Conservation (phyloP, 2,329 filamentous ascomycete genomes). For the Stachybotrys chartarum region DNA sequence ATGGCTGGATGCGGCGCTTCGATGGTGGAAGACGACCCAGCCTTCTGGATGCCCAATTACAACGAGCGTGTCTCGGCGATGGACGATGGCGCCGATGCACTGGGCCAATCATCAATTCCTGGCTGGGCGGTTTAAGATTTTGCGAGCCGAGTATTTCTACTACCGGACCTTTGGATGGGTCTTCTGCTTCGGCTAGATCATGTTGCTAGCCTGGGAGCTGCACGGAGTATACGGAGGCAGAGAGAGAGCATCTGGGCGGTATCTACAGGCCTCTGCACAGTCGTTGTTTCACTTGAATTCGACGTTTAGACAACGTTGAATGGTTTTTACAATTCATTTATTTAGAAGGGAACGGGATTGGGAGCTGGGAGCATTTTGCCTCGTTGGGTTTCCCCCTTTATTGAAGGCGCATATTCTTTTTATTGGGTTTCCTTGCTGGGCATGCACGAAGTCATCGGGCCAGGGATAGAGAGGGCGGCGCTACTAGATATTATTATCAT, state of each 20-base stretch:
- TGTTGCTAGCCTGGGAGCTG: too few relatives aligned
- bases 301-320: too few relatives aligned
- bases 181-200: too few relatives aligned
- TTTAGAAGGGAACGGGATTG: neutral
- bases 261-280: too few relatives aligned
- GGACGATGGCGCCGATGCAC: slow-evolving; percentile 27
- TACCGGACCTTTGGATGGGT: too few relatives aligned
- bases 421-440: neutral
- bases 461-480: neutral
- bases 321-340: neutral
- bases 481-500: neutral
- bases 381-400: neutral
- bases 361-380: neutral
- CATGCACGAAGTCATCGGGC: neutral
- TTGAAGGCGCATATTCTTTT: neutral
- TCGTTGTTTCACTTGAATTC: too few relatives aligned
- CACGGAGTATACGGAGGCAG: too few relatives aligned
- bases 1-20: slow-evolving; percentile 35
- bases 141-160: neutral
- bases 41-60: slow-evolving; percentile 43
- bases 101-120: slow-evolving; percentile 19
- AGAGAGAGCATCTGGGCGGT: too few relatives aligned
- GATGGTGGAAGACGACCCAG: slow-evolving; percentile 44
- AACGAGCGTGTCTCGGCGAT: slow-evolving; percentile 27
- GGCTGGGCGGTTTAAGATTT: neutral